These are phyloP conservation scores for Venturia nashicola DNA, from an alignment of 2,329 filamentous ascomycete species.

Conservation along the genomic window DNA sequence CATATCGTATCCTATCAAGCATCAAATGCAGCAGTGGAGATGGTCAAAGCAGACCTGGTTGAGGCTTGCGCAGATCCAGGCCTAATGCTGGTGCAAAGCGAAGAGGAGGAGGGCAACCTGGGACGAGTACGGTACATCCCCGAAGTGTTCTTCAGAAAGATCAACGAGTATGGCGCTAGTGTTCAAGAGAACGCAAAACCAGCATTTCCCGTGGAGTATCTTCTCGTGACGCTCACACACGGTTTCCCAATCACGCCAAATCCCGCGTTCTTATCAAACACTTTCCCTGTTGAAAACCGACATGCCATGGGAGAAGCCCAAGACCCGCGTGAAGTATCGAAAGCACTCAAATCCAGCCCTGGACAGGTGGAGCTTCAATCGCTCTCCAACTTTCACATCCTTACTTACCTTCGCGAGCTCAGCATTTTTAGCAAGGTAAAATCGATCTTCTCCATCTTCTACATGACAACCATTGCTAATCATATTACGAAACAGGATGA, in stretches of 20 bases:
- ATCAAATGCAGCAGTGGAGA: conserved; percentile 90
- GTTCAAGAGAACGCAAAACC: conserved; percentile 97
- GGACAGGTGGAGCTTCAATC: conserved; percentile 52
- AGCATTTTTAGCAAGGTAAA: conserved; percentile 72
- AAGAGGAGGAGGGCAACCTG: conserved; percentile 69
- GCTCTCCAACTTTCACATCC: conserved; percentile 85
- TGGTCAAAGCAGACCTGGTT: conserved; percentile 89
- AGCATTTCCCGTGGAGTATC: conserved; percentile 89
- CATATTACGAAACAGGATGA: conserved; percentile 55
- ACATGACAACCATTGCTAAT: conserved; percentile 8
- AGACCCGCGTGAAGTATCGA: conserved; percentile 57
- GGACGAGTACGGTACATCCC: conserved; percentile 76
- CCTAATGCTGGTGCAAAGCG: conserved; percentile 87
- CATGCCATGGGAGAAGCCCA: conserved; percentile 77
- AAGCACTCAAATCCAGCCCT: conserved; percentile 51
- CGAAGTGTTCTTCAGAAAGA: conserved; percentile 88
- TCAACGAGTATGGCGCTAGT: conserved; percentile 93
- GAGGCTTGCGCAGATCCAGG: conserved; percentile 88
- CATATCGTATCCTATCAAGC: conserved; percentile 86
- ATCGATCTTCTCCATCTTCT: not conserved
- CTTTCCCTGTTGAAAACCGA: conserved; percentile 86
- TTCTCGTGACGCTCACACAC: conserved; percentile 90
- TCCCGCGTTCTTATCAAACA: conserved; percentile 58
- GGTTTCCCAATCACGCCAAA: conserved; percentile 77
- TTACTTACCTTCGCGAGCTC: conserved; percentile 75